Base-by-base conservation (phyloP, 768 basidiomycete species). In the Suillus clintonianus region DNA sequence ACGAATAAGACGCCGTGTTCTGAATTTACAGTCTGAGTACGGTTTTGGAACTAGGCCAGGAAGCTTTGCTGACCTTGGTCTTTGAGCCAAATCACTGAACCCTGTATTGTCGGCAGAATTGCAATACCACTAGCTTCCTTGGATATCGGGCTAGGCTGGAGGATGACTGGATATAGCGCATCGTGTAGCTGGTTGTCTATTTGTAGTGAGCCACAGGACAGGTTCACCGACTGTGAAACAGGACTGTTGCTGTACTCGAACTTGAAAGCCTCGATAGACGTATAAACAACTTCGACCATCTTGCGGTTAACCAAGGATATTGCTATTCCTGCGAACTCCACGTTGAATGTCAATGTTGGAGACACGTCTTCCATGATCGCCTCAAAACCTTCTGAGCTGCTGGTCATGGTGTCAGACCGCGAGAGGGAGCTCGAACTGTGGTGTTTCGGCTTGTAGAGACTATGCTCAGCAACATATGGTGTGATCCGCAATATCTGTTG, bases 111-210 rank as follows among this genome's bases (percentile, higher is more conserved):
- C 6, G 97, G 97, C 60, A 93, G 85, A 50, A 68, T 62, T 27
- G 91, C 92, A 24, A 92, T 85, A 58, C 88, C 88, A 62, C 83
- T 87, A 0, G 85, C 85, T 65, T 93, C 87, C 70, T 87, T 91
- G 8, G 89, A 82, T 37, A 98, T 84, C 0, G 95, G 92, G 8
- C 94, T 95, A 0, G 97, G 97, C 72, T 99, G 97, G 50, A 99
- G 81, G 61, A 99, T 88, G 61, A 99, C 95, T 2, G 97, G 95
- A 80, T 89, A 99, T 14, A 96, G 73, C 19, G 95, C 96, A 63
- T 99, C 97, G 64, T 99, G 97, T 14, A 99, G 85, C 73, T 99
- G 97, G 72, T 99, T 99, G 78, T 99, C 97, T 64, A 99, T 85
- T 74, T 99, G 96, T 13, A 99, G 82, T 69, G 84, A 89, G n/a